Evolutionary conservation across 176 grass and related monocot species (phyloP).

Genomic region (Zizania latifolia): DNA sequence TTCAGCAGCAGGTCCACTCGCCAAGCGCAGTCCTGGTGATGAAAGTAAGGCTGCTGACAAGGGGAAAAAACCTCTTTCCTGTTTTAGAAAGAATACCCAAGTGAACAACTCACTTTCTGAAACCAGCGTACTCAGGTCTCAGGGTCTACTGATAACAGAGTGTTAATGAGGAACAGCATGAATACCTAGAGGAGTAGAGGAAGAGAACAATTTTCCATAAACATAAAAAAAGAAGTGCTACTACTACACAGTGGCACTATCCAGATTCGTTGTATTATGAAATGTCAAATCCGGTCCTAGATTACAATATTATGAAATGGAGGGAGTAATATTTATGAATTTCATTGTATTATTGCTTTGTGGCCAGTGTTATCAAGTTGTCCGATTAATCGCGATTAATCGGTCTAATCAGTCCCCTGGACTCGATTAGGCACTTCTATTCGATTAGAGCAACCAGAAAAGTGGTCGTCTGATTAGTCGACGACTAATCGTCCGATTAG

Average conservation of each 20-base stretch:
- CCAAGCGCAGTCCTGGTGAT: slow-evolving; percentile 51
- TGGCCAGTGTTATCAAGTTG: too few relatives aligned
- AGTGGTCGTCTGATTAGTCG: too few relatives aligned
- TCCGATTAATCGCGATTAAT: too few relatives aligned
- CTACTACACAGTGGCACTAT: background rate
- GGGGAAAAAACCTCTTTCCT: slow-evolving; percentile 87
- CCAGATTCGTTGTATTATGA: too few relatives aligned
- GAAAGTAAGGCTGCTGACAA: slow-evolving; percentile 79
- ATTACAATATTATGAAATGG: too few relatives aligned
- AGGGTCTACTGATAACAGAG: slow-evolving; percentile 1
- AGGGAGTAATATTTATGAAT: background rate
- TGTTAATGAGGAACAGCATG: background rate
- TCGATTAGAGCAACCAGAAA: too few relatives aligned
- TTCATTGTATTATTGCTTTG: background rate
- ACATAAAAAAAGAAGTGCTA: background rate
- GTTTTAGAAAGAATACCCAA: slow-evolving; percentile 31
- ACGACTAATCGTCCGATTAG: too few relatives aligned
- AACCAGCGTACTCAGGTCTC: background rate
- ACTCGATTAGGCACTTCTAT: too few relatives aligned
- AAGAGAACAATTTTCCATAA: background rate
- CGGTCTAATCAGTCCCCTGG: too few relatives aligned
- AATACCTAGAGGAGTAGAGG: background rate
- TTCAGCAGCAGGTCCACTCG: slow-evolving; percentile 43
- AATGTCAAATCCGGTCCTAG: too few relatives aligned
- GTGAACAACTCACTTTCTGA: slow-evolving; percentile 15